Base-by-base conservation (phyloP, 169 alveolate genomes). In the Plasmodium malariae region DNA sequence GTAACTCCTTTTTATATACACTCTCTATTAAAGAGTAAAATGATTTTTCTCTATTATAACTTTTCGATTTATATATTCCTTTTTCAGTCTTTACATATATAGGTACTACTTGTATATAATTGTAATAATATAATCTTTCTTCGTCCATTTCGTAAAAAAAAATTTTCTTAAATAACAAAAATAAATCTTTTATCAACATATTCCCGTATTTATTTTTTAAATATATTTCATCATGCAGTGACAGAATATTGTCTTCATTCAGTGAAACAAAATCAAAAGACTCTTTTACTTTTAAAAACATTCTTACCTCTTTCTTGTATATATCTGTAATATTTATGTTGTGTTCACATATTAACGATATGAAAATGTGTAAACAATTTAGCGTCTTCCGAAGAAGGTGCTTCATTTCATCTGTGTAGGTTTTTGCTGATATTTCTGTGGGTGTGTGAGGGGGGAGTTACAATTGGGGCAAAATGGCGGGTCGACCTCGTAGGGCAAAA, bases 121-220 rank as follows among this genome's bases (percentile, higher is more conserved):
- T 49, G 62, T 37, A 86, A 45, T 86, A 86, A 59, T 69, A 17
- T 54, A 28, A 40, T 4, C 57, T 12, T 1, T 86, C 21, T 1
- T 86, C 21, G 12, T n/a, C 37, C 0, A 49, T 17, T 86, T 68
- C 76, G 5, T 55, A 55, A 69, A 70, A 70, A 59, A 37, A 57
- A 11, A 86, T 12, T 7, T 40, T 30, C 5, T 57, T 45, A 69
- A 69, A 70, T 24, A 86, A 57, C 21, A 55, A 40, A 72, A 86
- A 86, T 40, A 86, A 86, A 86, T 55, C 55, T 1, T 32, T 26
- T 17, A 45, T 72, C 32, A 86, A 28, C 17, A 40, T 55, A 12
- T 71, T 45, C 17, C 92, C 92, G 57, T 86, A 86, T 34, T 70
- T 86, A 40, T 86, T 86, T 70, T 86, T 86, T 34, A 86, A 59